Evolutionary conservation across 2,329 filamentous ascomycete species (phyloP).

Genomic region (Botrytis aclada): DNA sequence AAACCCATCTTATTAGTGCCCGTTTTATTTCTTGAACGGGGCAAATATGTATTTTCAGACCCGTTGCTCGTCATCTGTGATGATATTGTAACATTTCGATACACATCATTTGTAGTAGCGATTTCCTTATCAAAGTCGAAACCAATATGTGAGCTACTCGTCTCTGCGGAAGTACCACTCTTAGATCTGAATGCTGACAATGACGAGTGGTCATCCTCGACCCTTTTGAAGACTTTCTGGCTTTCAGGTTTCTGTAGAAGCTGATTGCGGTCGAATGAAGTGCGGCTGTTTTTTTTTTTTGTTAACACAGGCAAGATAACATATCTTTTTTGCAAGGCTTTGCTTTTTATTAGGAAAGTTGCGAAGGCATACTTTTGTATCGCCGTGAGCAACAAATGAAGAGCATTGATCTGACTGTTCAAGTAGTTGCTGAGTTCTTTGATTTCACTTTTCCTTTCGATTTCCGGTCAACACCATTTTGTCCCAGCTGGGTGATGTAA

Average conservation of each 20-base stretch:
- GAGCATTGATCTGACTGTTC: not conserved
- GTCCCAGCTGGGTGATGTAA: not conserved
- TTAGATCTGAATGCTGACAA: not conserved
- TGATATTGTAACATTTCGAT: not conserved
- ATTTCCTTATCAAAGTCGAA: constrained; percentile 13
- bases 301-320: not conserved
- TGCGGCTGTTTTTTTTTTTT: not conserved
- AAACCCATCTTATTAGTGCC: not conserved
- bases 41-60: not conserved
- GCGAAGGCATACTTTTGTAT: not conserved
- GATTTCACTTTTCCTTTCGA: not conserved
- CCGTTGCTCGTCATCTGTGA: no score
- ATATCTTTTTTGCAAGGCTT: not conserved
- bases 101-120: not conserved
- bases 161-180: not conserved
- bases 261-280: not conserved
- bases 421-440: not conserved
- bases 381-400: not conserved
- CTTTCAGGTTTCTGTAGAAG: not conserved
- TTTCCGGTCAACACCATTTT: not conserved
- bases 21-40: not conserved
- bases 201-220: not conserved
- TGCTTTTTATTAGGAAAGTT: not conserved
- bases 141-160: not conserved
- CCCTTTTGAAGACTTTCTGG: not conserved